Evolutionary conservation across 208 protist species (phyloP), one percentile per base, ranked within the genome.

Genomic region (Trypanosoma caninum): DNA sequence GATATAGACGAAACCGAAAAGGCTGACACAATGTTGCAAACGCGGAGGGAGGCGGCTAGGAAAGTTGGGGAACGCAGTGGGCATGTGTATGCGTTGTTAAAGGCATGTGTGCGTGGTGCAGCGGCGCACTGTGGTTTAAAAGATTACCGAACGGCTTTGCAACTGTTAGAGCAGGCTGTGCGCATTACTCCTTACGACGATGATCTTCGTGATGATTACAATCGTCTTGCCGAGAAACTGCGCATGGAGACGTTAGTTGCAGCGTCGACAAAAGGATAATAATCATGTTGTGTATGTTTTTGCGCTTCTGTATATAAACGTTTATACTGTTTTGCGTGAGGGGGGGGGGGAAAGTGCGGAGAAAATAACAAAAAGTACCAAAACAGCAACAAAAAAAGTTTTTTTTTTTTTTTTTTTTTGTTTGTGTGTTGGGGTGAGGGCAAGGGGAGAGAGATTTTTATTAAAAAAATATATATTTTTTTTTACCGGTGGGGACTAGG

Each of bases 101-200:
- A 97, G 72, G 89, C 91, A 2, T 97, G 94, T 68, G 87, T 97
- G 40, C 70, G 91, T 5, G 87, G 70, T 2, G 87, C 86, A 11
- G 84, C 85, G 10, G 87, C 89, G 9, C 73, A 91, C 44, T 93
- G 86, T 50, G 91, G 87, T 9, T 52, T 95, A 42, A 80, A 84
- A 45, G 77, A 93, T 28, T 91, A 89, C 58, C 77, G 72, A 33
- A 74, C 80, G 53, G 88, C 88, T 0, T 73, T 91, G 61, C 62
- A 48, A 11, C 83, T 78, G 58, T 72, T 94, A 2, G 84, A 97
- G 71, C 77, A 74, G 13, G 91, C 91, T 0, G 53, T 95, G 62
- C 85, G 80, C 52, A 97, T 97, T 57, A 90, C 88, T 10, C 91
- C 91, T n/a, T 97, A 95, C 57, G 91, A 97, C 68, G 87, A 97